A percentile compares a stretch with the other conserved stretches of the same genome.
Conservation (phyloP, 208 protist genomes). For the Leishmania martiniquensis region DNA sequence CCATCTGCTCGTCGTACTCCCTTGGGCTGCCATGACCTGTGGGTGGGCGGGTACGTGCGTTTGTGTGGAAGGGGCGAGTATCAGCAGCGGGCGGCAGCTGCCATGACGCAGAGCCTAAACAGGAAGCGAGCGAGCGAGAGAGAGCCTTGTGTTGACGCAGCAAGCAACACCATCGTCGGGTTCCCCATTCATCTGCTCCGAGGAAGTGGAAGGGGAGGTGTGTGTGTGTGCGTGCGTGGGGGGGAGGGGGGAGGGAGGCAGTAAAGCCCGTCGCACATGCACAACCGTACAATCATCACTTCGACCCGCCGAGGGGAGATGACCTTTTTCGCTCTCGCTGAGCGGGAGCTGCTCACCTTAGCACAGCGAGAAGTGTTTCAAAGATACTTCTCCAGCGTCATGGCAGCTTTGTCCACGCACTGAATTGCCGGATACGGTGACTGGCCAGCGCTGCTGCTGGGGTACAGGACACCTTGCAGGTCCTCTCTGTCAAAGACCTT, state of each 20-base stretch:
- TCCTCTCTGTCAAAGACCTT: slow-evolving; percentile 86
- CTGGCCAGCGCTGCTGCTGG: slow-evolving; percentile 15
- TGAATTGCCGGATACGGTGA: slow-evolving; percentile 67
- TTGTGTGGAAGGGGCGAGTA: too few relatives aligned
- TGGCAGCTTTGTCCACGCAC: slow-evolving; percentile 48
- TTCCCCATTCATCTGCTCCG: not conserved
- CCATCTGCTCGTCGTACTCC: not conserved
- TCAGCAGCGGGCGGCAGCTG: not conserved
- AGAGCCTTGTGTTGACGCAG: not conserved
- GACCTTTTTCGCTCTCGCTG: not conserved
- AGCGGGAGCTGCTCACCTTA: not conserved
- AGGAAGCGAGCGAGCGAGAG: not conserved
- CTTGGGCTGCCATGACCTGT: not conserved
- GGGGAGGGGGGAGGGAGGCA: not conserved
- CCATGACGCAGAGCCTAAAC: too few relatives aligned
- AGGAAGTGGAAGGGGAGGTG: not conserved
- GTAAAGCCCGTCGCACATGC: not conserved
- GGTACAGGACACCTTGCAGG: slow-evolving; percentile 74
- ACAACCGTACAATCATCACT: not conserved
- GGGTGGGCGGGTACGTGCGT: not conserved
- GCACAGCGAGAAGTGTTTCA: slow-evolving; percentile 25
- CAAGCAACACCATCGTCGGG: not conserved
- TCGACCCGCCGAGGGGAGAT: too few relatives aligned
- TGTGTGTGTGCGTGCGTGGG: too few relatives aligned
- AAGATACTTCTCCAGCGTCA: slow-evolving; percentile 86